Evolutionary conservation across 352 stramenopile species (phyloP), one percentile per base, ranked within the genome.

Genomic region (Globisporangium emineosum): DNA sequence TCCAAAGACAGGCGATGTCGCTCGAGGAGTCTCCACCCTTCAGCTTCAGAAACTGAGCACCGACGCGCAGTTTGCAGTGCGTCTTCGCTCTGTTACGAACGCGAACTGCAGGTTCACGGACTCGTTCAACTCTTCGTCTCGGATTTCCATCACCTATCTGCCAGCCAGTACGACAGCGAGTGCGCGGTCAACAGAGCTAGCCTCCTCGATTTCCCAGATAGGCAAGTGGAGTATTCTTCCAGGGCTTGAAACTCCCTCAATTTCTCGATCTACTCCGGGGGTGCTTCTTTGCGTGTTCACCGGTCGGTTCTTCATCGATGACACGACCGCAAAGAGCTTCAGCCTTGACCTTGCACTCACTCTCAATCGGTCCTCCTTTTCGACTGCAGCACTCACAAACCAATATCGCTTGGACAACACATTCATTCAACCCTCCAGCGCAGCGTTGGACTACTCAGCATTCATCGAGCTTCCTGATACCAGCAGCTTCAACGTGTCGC

Each of bases 231-330:
- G 62, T 51, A 4, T 49, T 0, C 49, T 89, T 23, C 60, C 69
- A 51, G 79, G 78, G n/a, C 66, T 81, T 32, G 47, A 15, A 10
- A 63, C 72, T 13, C n/a, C 47, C 7, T 57, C 30, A 5, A 42
- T 76, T 13, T 25, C 69, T 6, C 59, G 66, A 55, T 43, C 65
- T 37, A 51, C 57, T 10, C 47, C 30, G n/a, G 79, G 79, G 4
- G 72, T 89, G 33, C 29, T 86, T 9, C 23, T 89, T 25, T 71
- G 69, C 9, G 72, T 71, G 2, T 89, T 86, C 59, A 83, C 71
- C 0, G 77, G 77, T 6, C 70, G 79, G 37, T 76, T 89, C 57
- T 82, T 85, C 32, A 57, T 83, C 23, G 78, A 89, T 30, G 81
- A 86, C 29, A 64, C 50, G 21, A 67, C 68, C 1, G 68, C 77